Evolutionary conservation across 2,329 filamentous ascomycete genomes (phyloP).

Genomic region (Aspergillus puulaauensis): DNA sequence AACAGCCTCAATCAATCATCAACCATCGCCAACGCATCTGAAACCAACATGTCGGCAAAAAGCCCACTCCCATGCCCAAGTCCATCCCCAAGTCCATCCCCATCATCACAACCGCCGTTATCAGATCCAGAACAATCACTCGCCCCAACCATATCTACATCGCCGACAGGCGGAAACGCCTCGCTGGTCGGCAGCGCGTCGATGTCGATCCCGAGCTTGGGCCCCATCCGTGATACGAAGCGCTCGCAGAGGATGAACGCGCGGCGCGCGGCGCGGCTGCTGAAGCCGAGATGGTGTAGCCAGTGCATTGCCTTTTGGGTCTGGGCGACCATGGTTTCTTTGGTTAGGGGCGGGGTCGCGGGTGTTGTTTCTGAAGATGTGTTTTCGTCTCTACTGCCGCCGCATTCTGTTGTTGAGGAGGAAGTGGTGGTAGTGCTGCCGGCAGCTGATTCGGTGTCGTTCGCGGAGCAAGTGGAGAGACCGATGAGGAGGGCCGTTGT

Average conservation of each 20-base stretch:
- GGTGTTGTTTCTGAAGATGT: too few species aligned
- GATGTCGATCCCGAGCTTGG: constrained; percentile 30
- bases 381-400: too few species aligned
- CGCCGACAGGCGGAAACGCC: constrained; percentile 1
- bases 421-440: background rate
- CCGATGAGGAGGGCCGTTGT: constrained; percentile 42
- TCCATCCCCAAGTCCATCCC: background rate
- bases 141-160: background rate
- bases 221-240: constrained; percentile 32
- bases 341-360: too few species aligned
- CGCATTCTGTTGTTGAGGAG: background rate
- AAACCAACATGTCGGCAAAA: background rate
- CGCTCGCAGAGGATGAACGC: constrained; percentile 37
- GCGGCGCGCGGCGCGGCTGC: constrained; percentile 31
- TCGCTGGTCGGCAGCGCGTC: constrained; percentile 27
- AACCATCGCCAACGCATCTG: constrained; percentile 6
- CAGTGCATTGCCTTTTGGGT: constrained; percentile 40
- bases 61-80: background rate
- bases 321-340: constrained; percentile 3
- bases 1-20: background rate
- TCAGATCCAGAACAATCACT: background rate
- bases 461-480: constrained; percentile 25
- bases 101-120: background rate
- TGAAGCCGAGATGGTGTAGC: constrained; percentile 34
- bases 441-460: background rate